Conservation (phyloP, 805 yeast species). For the Nakazawaea pomicola region DNA sequence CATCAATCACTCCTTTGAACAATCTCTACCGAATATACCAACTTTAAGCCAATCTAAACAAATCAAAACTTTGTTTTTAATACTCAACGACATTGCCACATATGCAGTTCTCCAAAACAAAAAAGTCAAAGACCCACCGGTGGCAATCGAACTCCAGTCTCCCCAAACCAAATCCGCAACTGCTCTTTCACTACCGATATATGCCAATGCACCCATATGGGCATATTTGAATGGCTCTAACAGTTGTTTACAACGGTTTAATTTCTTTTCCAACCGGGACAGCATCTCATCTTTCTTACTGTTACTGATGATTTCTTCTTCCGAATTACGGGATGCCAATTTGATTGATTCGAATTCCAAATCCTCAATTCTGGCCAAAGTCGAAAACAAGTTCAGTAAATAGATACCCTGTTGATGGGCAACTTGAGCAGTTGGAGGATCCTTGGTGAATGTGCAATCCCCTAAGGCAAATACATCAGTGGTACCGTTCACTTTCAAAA, state of each 20-base stretch:
- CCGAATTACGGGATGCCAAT: too few species aligned
- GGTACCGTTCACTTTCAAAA: constrained; percentile 76
- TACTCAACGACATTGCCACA: constrained; percentile 85
- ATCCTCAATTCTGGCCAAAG: constrained; percentile 56
- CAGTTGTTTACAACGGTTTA: constrained; percentile 34
- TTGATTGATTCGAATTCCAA: constrained; percentile 36
- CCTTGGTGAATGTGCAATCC: constrained; percentile 89
- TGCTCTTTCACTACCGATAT: constrained; percentile 90
- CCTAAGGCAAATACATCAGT: constrained; percentile 83
- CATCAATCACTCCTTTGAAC: constrained; percentile 61
- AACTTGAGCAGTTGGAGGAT: constrained; percentile 96
- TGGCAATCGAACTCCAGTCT: constrained; percentile 71
- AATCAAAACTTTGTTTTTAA: constrained; percentile 83
- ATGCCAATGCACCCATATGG: constrained; percentile 92
- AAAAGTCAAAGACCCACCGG: constrained; percentile 85
- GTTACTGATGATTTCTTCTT: too few species aligned
- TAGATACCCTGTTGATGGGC: constrained; percentile 92
- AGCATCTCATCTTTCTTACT: constrained; percentile 20
- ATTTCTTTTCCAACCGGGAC: constrained; percentile 41
- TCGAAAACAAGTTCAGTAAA: constrained; percentile 68
- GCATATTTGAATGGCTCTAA: constrained; percentile 67
- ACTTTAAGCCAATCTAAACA: constrained; percentile 87
- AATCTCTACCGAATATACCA: constrained; percentile 87
- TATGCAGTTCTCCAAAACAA: constrained; percentile 95
- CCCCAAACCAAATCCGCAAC: constrained; percentile 86